Percentiles rank a stretch among this genome's conserved stretches.
phyloP scores from a whole-genome alignment of 139 green algal genomes.

The Nannochloris sp. region DNA sequence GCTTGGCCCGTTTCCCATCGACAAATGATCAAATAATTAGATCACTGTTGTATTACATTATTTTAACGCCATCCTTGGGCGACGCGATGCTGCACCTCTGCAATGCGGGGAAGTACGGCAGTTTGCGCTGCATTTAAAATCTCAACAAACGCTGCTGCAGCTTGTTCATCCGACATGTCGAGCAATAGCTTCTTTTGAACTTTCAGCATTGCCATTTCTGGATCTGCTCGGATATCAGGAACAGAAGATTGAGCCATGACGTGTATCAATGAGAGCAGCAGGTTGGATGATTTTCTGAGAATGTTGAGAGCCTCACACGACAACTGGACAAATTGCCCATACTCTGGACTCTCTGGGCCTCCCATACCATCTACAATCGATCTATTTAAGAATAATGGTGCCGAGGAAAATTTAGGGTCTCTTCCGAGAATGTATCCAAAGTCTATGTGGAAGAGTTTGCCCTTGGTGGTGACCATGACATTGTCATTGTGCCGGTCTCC shows the following conservation, averaged over 20 bases:
- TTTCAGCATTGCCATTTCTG: slow-evolving; percentile 87
- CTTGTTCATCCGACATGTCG: slow-evolving; percentile 82
- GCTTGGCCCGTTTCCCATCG: neutral
- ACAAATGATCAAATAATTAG: neutral
- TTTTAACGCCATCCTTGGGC: slow-evolving; percentile 8
- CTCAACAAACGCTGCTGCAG: slow-evolving; percentile 77
- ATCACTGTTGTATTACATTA: slow-evolving; percentile 2
- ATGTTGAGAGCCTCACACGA: slow-evolving; percentile 97
- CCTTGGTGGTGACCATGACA: slow-evolving; percentile 80
- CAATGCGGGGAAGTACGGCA: slow-evolving; percentile 81
- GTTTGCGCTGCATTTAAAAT: slow-evolving; percentile 80
- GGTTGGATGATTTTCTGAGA: slow-evolving; percentile 80
- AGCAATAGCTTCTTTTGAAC: slow-evolving; percentile 87
- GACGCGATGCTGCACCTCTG: slow-evolving; percentile 4
- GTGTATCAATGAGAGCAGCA: slow-evolving; percentile 91
- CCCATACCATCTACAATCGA: slow-evolving; percentile 95
- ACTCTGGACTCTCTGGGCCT: slow-evolving; percentile 61
- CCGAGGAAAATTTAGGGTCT: slow-evolving; percentile 94
- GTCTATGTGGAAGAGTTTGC: slow-evolving; percentile 94
- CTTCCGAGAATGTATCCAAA: slow-evolving; percentile 92
- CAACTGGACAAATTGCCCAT: slow-evolving; percentile 46
- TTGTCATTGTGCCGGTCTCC: slow-evolving; percentile 96
- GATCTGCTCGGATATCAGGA: slow-evolving; percentile 64
- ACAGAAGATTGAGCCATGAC: slow-evolving; percentile 88
- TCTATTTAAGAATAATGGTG: slow-evolving; percentile 88